phyloP scores from a whole-genome alignment of 2,329 filamentous ascomycete genomes.

The Fusarium hostae region DNA sequence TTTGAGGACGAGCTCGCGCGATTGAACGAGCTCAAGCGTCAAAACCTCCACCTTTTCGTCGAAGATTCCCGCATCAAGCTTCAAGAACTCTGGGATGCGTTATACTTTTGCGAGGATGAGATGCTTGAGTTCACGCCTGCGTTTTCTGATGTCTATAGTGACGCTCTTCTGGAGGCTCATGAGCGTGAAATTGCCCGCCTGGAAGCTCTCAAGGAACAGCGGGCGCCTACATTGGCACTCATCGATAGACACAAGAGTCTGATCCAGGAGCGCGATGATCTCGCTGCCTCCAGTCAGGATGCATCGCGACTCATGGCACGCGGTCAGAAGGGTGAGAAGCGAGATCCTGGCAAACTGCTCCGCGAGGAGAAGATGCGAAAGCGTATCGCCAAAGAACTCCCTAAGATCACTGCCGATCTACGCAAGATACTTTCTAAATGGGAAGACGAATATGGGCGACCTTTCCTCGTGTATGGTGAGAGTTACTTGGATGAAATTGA shows the following conservation, averaged over 20 bases:
- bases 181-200: conserved; percentile 89
- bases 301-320: conserved; percentile 92
- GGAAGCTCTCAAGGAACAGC: conserved; percentile 85
- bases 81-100: conserved; percentile 92
- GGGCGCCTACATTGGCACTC: conserved; percentile 82
- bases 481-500: conserved; percentile 90
- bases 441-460: conserved; percentile 93
- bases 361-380: conserved; percentile 99
- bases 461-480: conserved; percentile 93
- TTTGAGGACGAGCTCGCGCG: conserved; percentile 90
- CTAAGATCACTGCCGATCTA: conserved; percentile 88
- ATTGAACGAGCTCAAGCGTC: conserved; percentile 90
- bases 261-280: conserved; percentile 85
- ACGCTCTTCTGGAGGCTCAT: conserved; percentile 93
- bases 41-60: conserved; percentile 95
- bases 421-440: conserved; percentile 83
- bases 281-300: conserved; percentile 92
- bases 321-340: conserved; percentile 90
- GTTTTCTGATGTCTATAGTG: conserved; percentile 96
- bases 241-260: conserved; percentile 86
- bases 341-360: conserved; percentile 92
- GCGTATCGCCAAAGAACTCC: conserved; percentile 93
- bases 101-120: conserved; percentile 97
- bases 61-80: conserved; percentile 92
- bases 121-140: conserved; percentile 98